phyloP scores from a whole-genome alignment of 345 rosid genomes.

The Linum trigynum region DNA sequence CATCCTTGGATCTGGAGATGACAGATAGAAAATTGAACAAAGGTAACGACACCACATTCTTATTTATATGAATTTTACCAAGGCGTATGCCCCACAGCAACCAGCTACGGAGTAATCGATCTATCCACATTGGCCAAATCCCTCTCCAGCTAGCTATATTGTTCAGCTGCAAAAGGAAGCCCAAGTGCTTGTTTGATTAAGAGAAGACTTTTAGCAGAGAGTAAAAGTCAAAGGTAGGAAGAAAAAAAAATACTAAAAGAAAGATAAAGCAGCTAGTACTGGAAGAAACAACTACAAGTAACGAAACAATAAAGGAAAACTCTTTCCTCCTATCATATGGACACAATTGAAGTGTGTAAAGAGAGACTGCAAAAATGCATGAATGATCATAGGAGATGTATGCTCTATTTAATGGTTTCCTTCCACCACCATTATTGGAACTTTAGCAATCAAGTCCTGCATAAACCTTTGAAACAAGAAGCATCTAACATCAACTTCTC shows the following conservation, averaged over 20 bases:
- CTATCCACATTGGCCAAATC: slow-evolving; percentile 52
- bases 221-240: too few species aligned
- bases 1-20: not conserved
- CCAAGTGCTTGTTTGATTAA: too few species aligned
- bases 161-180: slow-evolving; percentile 39
- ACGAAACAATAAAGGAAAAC: too few species aligned
- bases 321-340: too few species aligned
- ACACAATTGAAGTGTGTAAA: too few species aligned
- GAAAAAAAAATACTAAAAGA: too few species aligned
- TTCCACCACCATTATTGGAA: slow-evolving; percentile 79
- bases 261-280: too few species aligned
- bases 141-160: slow-evolving; percentile 59
- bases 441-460: slow-evolving; percentile 69
- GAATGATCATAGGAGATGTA: slow-evolving; percentile 59
- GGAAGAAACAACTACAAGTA: too few species aligned
- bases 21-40: not conserved
- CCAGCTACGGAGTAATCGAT: slow-evolving; percentile 63
- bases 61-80: slow-evolving; percentile 67
- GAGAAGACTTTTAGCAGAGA: too few species aligned
- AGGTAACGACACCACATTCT: not conserved
- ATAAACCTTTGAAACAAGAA: slow-evolving; percentile 46
- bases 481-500: not conserved
- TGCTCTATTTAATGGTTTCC: slow-evolving; percentile 89
- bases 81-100: slow-evolving; percentile 79
- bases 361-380: too few species aligned